A percentile compares a stretch with the other conserved stretches of the same genome.
These are phyloP conservation scores for Scorias spongiosa DNA, from an alignment of 2,329 filamentous ascomycete species.

Conservation along the genomic window DNA sequence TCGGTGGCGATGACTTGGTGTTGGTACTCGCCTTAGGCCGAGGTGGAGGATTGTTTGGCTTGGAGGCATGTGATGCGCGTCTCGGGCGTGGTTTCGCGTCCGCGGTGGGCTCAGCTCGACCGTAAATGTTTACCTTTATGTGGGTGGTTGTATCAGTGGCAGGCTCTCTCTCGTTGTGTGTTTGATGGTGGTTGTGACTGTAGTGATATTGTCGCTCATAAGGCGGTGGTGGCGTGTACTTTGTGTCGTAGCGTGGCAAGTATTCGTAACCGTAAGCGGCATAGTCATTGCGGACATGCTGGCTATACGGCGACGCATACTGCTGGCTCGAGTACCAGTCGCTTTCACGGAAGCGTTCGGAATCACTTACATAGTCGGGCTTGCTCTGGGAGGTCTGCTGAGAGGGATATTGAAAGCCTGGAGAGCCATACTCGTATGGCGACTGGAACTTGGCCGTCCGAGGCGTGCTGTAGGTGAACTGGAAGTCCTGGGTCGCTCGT, in stretches of 20 bases:
- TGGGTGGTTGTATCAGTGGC: conserved; percentile 37
- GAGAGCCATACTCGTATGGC: conserved; percentile 26
- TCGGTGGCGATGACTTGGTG: conserved; percentile 24
- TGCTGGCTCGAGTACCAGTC: conserved; percentile 36
- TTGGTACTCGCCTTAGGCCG: conserved; percentile 24
- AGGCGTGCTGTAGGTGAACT: conserved; percentile 22
- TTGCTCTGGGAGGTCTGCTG: conserved; percentile 38
- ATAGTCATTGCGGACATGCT: conserved; percentile 43
- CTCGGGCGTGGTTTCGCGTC: conserved; percentile 25
- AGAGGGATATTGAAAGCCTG: conserved; percentile 30
- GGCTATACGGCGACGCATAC: conserved; percentile 17
- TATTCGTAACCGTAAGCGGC: conserved; percentile 35
- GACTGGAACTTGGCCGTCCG: conserved; percentile 15
- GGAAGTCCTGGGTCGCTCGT: conserved; percentile 39
- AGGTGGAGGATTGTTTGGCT: conserved; percentile 32
- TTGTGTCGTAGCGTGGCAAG: conserved; percentile 23
- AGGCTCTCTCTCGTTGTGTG: neutral
- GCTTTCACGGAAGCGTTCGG: conserved; percentile 28
- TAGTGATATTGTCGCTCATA: conserved; percentile 40
- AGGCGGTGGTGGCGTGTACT: conserved; percentile 28
- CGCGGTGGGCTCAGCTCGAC: conserved; percentile 14
- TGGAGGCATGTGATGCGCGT: conserved; percentile 33
- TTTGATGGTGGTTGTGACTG: conserved; percentile 5
- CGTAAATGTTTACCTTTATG: conserved; percentile 34
- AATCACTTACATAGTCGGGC: conserved; percentile 53